Base-by-base conservation (phyloP, 305 asterid species). In the Fraxinus velutina region DNA sequence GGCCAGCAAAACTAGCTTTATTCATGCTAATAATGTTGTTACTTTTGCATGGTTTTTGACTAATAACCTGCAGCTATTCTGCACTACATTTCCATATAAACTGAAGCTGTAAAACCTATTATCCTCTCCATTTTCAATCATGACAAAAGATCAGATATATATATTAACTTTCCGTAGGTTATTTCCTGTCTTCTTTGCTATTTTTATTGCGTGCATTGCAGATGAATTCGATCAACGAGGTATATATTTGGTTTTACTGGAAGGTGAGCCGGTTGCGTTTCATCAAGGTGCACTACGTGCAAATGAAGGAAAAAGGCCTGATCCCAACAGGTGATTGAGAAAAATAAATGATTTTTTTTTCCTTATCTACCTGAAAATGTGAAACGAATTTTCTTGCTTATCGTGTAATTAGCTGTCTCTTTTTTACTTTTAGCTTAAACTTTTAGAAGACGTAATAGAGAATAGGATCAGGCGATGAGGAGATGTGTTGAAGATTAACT, bases 191-290 rank as follows among this genome's bases (percentile, higher is more conserved):
- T 73, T 86, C 57, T 50, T 88, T 0, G 39, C 84, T 27, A 0
- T 87, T 15, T 78, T 88, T 5, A 66, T 83, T 78, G 76, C 88
- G 27, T 86, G 90, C 86, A 68, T 60, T 17, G 86, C 86, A 1
- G 93, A 89, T 86, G 32, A 62, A 62, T 62, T 62, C 32, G 88
- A 93, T 66, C 36, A 12, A 55, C 83, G 86, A 73, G 81, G 88
- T 24, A 91, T 88, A 78, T 93, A 92, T 82, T 74, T 93, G 79
- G 90, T 94, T 80, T 74, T 91, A 57, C 85, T 90, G 64, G 97
- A 94, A 42, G 98, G 96, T 24, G 89, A 91, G 30, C 93, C 96
- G 3, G 93, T 83, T 39, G 97, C 97, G 19, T 92, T 94, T 86
- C 89, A 47, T 47, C 57, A 13, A 47, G 57, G 6, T 13, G 64